phyloP scores from a whole-genome alignment of 345 rosid genomes.

The Firmiana major region DNA sequence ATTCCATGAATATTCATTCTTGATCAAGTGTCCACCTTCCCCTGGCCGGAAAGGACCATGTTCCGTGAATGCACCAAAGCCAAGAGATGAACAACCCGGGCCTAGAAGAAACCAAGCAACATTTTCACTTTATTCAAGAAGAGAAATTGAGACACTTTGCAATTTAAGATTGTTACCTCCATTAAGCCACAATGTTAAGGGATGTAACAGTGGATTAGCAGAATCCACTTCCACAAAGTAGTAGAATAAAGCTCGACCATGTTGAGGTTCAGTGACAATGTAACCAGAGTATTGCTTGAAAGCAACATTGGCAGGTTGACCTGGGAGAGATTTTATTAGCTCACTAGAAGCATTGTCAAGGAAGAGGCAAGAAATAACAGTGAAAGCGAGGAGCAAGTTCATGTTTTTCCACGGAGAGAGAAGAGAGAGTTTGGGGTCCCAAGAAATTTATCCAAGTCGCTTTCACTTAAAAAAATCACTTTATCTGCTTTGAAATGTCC shows the following conservation, averaged over 20 bases:
- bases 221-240: not conserved
- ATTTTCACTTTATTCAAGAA: not conserved
- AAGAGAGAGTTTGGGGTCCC: not conserved
- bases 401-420: not conserved
- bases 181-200: conserved; percentile 4
- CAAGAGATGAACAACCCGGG: conserved; percentile 6
- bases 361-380: not conserved
- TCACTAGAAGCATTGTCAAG: not conserved
- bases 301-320: not conserved
- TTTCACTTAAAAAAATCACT: not conserved
- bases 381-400: not conserved
- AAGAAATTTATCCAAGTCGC: not conserved
- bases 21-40: not conserved
- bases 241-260: conserved; percentile 6
- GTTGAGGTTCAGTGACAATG: not conserved
- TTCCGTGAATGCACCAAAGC: conserved; percentile 3
- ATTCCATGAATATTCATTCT: conserved; percentile 7
- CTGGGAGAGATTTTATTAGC: not conserved
- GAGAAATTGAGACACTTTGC: not conserved
- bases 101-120: not conserved
- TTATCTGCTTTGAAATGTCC: not conserved
- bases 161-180: not conserved
- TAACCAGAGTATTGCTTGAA: conserved; percentile 10
- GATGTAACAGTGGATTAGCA: not conserved
- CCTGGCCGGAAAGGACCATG: conserved; percentile 4